Conservation (phyloP, 1,139 yeast genomes). For the Groenewaldozyma sp. region DNA sequence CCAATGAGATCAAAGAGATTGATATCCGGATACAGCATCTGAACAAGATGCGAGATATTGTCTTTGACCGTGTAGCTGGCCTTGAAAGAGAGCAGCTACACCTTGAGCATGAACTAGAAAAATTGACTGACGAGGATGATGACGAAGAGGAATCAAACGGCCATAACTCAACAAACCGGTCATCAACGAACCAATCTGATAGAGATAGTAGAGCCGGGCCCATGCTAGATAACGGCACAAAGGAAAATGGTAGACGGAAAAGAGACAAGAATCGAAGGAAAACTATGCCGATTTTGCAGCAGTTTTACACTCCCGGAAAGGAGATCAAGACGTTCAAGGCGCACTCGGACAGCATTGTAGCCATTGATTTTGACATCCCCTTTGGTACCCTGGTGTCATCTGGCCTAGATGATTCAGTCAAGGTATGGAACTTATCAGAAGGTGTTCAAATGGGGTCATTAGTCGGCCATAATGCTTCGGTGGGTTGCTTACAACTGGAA, state of each 20-base stretch:
- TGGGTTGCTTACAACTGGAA: constrained; percentile 49
- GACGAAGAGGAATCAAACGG: constrained; percentile 2
- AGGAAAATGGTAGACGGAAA: too few species aligned
- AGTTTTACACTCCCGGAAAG: constrained; percentile 51
- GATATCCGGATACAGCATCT: constrained; percentile 47
- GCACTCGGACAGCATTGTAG: constrained; percentile 43
- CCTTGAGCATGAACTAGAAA: constrained; percentile 39
- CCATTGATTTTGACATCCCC: constrained; percentile 59
- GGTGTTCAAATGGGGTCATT: constrained; percentile 31
- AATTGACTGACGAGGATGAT: constrained; percentile 28
- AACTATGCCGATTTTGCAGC: constrained; percentile 52
- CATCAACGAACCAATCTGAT: not conserved
- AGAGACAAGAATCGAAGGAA: constrained; percentile 29
- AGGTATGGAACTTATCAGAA: constrained; percentile 71
- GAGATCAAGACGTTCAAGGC: constrained; percentile 43
- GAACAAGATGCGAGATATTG: constrained; percentile 40
- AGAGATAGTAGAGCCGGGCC: not conserved
- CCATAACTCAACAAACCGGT: not conserved
- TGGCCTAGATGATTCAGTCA: constrained; percentile 67
- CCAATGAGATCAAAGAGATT: constrained; percentile 53
- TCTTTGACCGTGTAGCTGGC: constrained; percentile 48
- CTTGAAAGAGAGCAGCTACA: constrained; percentile 51
- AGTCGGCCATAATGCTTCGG: constrained; percentile 38
- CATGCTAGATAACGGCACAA: not conserved
- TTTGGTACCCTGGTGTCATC: constrained; percentile 72